A percentile compares a stretch with the other conserved stretches of the same genome.
These are phyloP conservation scores for Silene vulgaris DNA, from an alignment of 179 eudicot species.

Conservation along the genomic window DNA sequence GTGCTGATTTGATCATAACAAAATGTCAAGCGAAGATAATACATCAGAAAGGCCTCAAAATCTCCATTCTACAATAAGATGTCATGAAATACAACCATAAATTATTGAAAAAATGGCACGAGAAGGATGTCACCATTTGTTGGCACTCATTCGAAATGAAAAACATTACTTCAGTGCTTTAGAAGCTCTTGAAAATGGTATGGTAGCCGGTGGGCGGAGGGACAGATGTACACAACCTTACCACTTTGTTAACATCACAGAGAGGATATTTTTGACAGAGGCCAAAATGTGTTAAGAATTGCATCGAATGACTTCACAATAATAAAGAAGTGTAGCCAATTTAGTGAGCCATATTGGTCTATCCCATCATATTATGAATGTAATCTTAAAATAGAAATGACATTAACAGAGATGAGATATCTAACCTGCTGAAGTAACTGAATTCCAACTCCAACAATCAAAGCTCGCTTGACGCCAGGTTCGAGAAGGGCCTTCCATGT, in stretches of 20 bases:
- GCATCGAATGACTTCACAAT: too few relatives aligned
- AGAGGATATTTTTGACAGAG: too few relatives aligned
- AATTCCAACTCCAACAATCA: constrained; percentile 76
- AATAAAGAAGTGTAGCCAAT: too few relatives aligned
- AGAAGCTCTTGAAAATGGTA: too few relatives aligned
- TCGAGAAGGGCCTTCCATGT: constrained; percentile 74
- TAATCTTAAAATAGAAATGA: not conserved
- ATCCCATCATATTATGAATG: too few relatives aligned
- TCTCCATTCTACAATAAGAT: not conserved
- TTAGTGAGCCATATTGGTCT: too few relatives aligned
- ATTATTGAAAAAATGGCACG: not conserved
- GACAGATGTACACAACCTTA: too few relatives aligned
- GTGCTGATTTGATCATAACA: not conserved
- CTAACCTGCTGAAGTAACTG: constrained; percentile 85
- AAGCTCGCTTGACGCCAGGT: constrained; percentile 76
- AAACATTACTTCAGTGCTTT: too few relatives aligned
- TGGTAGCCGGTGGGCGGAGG: too few relatives aligned
- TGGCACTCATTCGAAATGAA: not conserved
- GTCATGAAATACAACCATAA: not conserved
- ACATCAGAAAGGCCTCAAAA: not conserved
- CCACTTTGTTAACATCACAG: too few relatives aligned
- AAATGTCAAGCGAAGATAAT: not conserved
- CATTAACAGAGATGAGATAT: constrained; percentile 9
- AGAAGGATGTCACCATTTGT: not conserved
- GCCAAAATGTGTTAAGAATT: too few relatives aligned